Percentiles rank a stretch among this genome's conserved stretches.
These are phyloP conservation scores for Daedalea quercina DNA, from an alignment of 768 basidiomycete genomes.

Conservation along the genomic window DNA sequence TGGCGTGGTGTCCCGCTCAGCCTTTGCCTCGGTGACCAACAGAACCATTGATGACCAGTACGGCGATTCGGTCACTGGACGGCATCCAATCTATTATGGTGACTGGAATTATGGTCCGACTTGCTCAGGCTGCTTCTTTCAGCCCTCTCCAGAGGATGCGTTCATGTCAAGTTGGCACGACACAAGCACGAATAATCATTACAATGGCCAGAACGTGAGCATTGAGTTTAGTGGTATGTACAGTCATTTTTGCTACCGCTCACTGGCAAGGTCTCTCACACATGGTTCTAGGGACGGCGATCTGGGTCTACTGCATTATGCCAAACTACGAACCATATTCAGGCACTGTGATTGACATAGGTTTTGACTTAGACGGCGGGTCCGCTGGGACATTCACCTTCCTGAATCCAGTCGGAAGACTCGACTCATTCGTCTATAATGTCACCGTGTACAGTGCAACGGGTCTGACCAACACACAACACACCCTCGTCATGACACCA, in stretches of 20 bases:
- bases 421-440: background rate
- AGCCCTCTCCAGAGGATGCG: background rate
- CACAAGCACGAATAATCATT: background rate
- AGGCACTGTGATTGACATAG: constrained; percentile 2
- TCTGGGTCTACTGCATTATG: constrained; percentile 9
- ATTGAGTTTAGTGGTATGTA: background rate
- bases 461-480: background rate
- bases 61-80: constrained; percentile 3
- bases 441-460: constrained; percentile 2
- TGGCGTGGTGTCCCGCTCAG: no score
- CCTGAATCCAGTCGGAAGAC: background rate
- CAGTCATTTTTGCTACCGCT: background rate
- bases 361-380: constrained; percentile 3
- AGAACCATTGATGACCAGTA: constrained; percentile 7
- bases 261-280: background rate
- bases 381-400: background rate
- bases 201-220: background rate
- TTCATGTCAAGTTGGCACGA: constrained; percentile 4
- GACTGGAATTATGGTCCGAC: constrained; percentile 1
- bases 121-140: background rate
- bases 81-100: background rate
- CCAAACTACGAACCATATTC: background rate
- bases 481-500: background rate
- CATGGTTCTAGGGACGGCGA: constrained; percentile 2
- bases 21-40: background rate